A percentile compares a stretch with the other conserved stretches of the same genome.
phyloP scores from a whole-genome alignment of 2,329 filamentous ascomycete genomes.

The Tolypocladium paradoxum region DNA sequence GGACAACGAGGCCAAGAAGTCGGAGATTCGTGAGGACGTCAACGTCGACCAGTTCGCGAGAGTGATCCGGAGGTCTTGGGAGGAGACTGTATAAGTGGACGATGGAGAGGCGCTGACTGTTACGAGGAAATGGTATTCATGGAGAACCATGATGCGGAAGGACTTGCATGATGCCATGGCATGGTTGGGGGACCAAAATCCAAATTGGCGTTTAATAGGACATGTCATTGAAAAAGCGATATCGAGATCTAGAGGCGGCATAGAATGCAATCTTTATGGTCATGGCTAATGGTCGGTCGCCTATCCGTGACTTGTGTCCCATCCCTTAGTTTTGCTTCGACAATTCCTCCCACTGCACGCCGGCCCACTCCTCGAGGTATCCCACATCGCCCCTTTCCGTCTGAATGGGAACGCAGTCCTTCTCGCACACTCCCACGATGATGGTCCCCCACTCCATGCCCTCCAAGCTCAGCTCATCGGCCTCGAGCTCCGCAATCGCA shows the following conservation, averaged over 20 bases:
- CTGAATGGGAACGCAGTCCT: constrained; percentile 58
- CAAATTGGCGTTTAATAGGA: constrained; percentile 24
- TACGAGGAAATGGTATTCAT: constrained; percentile 1
- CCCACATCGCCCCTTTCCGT: constrained; percentile 53
- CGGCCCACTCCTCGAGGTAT: constrained; percentile 93
- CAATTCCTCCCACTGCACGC: constrained; percentile 93
- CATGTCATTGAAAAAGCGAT: constrained; percentile 24
- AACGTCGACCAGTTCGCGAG: constrained; percentile 77
- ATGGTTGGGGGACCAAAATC: constrained; percentile 15
- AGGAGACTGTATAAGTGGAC: constrained; percentile 42
- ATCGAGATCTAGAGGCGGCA: constrained; percentile 18
- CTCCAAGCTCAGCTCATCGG: constrained; percentile 57
- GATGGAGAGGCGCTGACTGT: background rate
- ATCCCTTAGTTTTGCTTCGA: constrained; percentile 22
- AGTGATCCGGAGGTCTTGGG: constrained; percentile 75
- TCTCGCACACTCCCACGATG: constrained; percentile 72
- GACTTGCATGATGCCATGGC: constrained; percentile 18
- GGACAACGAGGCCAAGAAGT: constrained; percentile 95
- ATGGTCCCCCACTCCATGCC: constrained; percentile 99
- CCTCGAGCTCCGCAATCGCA: constrained; percentile 80
- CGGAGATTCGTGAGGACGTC: constrained; percentile 91
- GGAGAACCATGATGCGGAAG: constrained; percentile 17
- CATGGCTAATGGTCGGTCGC: background rate
- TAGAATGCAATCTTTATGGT: constrained; percentile 16
- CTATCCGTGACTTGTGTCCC: constrained; percentile 7